These are phyloP conservation scores for Russula griseocarnosa DNA, from an alignment of 768 basidiomycete species.

Conservation along the genomic window DNA sequence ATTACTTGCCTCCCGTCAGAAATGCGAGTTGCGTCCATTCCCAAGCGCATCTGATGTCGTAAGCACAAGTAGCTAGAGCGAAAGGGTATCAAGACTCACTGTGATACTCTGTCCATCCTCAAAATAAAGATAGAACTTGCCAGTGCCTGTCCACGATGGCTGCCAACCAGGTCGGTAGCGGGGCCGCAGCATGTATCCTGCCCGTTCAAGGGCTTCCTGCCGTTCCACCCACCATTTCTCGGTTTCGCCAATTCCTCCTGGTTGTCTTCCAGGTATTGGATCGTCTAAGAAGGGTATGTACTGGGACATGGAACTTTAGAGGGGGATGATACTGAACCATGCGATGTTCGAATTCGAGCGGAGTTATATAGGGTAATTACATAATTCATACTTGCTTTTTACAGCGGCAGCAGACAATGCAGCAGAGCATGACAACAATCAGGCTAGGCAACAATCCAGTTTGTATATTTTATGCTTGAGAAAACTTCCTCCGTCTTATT, in stretches of 20 bases:
- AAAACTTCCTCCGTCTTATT: too few species aligned
- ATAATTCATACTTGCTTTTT: too few species aligned
- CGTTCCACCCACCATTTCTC: slow-evolving; percentile 16
- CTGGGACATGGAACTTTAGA: background rate
- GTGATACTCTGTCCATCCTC: slow-evolving; percentile 19
- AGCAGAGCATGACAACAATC: too few species aligned
- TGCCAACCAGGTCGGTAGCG: slow-evolving; percentile 19
- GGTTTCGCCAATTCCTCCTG: background rate
- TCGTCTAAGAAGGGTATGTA: slow-evolving; percentile 1
- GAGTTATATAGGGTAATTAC: too few species aligned
- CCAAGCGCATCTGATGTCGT: background rate
- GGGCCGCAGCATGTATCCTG: slow-evolving; percentile 18
- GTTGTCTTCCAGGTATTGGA: background rate
- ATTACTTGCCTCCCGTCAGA: slow-evolving; percentile 12
- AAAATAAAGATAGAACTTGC: background rate
- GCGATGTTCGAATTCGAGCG: too few species aligned
- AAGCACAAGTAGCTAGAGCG: background rate
- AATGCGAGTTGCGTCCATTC: slow-evolving; percentile 23
- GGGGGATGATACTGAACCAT: background rate
- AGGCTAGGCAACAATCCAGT: too few species aligned
- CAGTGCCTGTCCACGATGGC: slow-evolving; percentile 12
- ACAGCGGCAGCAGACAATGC: too few species aligned
- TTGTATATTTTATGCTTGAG: too few species aligned
- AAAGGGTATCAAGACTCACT: background rate
- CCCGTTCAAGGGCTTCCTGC: background rate